phyloP scores from a whole-genome alignment of 495 filamentous ascomycete species.

The Xylaria cubensis region DNA sequence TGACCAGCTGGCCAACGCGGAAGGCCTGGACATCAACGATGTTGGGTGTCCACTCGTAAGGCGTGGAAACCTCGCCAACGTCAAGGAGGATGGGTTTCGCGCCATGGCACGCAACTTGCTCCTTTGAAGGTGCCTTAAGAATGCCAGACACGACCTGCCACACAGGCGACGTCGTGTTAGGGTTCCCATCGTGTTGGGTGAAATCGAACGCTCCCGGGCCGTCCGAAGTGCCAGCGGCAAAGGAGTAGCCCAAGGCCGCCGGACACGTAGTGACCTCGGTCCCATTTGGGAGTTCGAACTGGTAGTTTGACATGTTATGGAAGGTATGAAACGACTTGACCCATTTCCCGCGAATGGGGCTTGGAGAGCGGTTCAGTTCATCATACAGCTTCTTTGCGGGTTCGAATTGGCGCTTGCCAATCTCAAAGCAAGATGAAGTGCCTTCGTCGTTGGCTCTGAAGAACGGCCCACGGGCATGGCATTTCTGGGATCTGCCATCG shows the following conservation, averaged over 20 bases:
- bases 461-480: conserved; percentile 85
- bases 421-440: conserved; percentile 80
- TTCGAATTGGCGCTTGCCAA: conserved; percentile 74
- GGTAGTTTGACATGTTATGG: conserved; percentile 75
- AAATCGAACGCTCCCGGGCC: conserved; percentile 95
- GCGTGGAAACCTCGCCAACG: conserved; percentile 77
- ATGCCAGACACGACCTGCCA: conserved; percentile 79
- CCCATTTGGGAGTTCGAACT: conserved; percentile 77
- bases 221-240: conserved; percentile 94
- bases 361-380: conserved; percentile 54
- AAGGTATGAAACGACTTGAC: conserved; percentile 80
- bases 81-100: conserved; percentile 91
- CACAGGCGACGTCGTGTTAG: conserved; percentile 78
- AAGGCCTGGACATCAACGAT: conserved; percentile 92
- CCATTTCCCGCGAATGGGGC: conserved; percentile 61
- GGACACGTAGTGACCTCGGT: conserved; percentile 77
- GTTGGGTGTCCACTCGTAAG: conserved; percentile 92
- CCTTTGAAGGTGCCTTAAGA: conserved; percentile 72
- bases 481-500: conserved; percentile 72
- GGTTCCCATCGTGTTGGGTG: conserved; percentile 79
- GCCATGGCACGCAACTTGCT: conserved; percentile 78
- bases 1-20: conserved; percentile 85
- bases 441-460: conserved; percentile 75
- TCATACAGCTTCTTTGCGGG: conserved; percentile 71
- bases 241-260: conserved; percentile 92